Evolutionary conservation across 345 rosid genomes (phyloP).

Genomic region (Triadica sebifera): DNA sequence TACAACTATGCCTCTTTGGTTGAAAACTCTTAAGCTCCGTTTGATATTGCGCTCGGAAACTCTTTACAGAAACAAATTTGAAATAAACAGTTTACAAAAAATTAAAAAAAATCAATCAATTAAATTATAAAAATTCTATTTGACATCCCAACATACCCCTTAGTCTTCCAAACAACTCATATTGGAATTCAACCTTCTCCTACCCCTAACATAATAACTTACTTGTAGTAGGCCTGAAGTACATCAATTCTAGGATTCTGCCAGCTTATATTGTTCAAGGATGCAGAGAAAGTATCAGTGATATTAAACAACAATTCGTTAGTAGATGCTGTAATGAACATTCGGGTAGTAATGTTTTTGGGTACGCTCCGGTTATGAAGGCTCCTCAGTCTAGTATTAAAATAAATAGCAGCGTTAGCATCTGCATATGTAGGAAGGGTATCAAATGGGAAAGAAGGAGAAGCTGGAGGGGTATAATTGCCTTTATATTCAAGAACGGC

Average conservation of each 20-base stretch:
- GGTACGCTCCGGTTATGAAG: constrained; percentile 19
- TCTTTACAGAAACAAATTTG: no score
- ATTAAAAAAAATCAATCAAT: no score
- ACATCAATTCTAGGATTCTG: constrained; percentile 20
- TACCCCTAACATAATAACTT: no score
- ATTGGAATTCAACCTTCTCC: no score
- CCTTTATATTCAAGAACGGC: constrained; percentile 66
- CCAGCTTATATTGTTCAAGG: constrained; percentile 47
- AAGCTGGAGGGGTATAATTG: constrained; percentile 22
- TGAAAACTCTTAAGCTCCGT: constrained; percentile 1
- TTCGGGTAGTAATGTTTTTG: neutral
- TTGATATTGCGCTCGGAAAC: no score
- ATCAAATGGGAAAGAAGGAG: constrained; percentile 23
- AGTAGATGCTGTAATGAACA: neutral
- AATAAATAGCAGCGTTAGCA: constrained; percentile 18
- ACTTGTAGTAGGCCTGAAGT: constrained; percentile 47
- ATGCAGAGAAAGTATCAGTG: constrained; percentile 25
- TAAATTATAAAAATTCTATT: no score
- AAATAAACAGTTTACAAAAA: no score
- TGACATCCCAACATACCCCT: no score
- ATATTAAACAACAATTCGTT: neutral
- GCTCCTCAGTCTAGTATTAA: neutral
- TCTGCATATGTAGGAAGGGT: constrained; percentile 27
- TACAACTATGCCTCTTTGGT: no score
- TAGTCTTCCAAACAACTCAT: neutral